Percentiles rank a stretch among this genome's conserved stretches.
phyloP scores from a whole-genome alignment of 2,329 filamentous ascomycete genomes.

The Aspergillus pseudoviridinutans region DNA sequence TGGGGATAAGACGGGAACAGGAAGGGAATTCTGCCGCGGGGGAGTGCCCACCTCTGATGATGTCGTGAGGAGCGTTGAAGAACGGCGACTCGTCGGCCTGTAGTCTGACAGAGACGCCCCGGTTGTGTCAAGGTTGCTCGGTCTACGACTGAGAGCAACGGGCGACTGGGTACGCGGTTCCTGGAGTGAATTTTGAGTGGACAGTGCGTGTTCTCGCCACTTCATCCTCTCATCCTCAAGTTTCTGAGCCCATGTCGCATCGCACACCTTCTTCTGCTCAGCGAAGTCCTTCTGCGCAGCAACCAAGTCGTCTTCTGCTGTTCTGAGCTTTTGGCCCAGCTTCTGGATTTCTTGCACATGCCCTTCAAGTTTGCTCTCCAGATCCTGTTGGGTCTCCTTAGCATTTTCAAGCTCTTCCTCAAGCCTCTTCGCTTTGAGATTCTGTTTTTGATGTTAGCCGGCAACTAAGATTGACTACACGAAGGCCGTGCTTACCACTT shows the following conservation, averaged over 20 bases:
- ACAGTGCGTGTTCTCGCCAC: slow-evolving; percentile 49
- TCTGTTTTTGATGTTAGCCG: slow-evolving; percentile 42
- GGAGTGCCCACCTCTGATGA: slow-evolving; percentile 38
- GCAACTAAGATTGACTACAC: neutral
- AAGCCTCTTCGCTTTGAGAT: slow-evolving; percentile 61
- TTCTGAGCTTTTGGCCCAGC: slow-evolving; percentile 38
- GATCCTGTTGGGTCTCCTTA: slow-evolving; percentile 40
- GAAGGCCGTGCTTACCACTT: slow-evolving; percentile 58
- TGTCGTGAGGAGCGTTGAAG: slow-evolving; percentile 34
- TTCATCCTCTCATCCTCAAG: slow-evolving; percentile 63
- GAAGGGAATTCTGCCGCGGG: slow-evolving; percentile 46
- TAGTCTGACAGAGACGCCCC: slow-evolving; percentile 36
- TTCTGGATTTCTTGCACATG: slow-evolving; percentile 58
- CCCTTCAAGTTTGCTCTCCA: slow-evolving; percentile 56
- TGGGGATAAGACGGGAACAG: slow-evolving; percentile 28
- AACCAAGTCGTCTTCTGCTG: slow-evolving; percentile 59
- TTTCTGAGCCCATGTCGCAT: slow-evolving; percentile 54
- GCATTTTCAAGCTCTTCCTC: slow-evolving; percentile 79
- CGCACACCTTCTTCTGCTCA: slow-evolving; percentile 56
- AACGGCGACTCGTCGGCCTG: slow-evolving; percentile 38
- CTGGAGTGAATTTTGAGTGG: slow-evolving; percentile 33
- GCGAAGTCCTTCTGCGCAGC: slow-evolving; percentile 55
- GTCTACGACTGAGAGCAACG: slow-evolving; percentile 39
- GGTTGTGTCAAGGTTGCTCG: slow-evolving; percentile 32
- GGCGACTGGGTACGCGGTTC: slow-evolving; percentile 39